phyloP scores from a whole-genome alignment of 1,139 yeast species.

The Zygosaccharomyces sapae region DNA sequence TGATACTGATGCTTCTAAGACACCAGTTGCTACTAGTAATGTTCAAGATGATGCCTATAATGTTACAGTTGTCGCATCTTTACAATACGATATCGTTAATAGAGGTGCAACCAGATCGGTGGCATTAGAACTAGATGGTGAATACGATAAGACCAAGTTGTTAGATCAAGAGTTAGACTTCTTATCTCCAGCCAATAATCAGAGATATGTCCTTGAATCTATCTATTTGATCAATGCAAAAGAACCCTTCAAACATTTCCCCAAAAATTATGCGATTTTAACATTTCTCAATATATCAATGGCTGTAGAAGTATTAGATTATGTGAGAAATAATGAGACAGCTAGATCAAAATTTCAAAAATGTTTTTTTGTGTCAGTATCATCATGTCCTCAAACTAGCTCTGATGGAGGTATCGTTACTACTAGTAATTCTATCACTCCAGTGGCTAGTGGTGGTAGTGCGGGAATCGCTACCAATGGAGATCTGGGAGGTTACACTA shows the following conservation, averaged over 20 bases:
- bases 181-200: constrained; percentile 16
- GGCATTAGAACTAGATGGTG: constrained; percentile 23
- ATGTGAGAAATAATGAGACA: constrained; percentile 47
- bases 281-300: constrained; percentile 77
- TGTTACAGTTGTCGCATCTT: constrained; percentile 40
- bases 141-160: constrained; percentile 19
- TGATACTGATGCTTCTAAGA: constrained; percentile 32
- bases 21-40: constrained; percentile 44
- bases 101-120: constrained; percentile 33
- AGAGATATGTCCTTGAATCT: constrained; percentile 67
- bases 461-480: not conserved
- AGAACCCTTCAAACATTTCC: constrained; percentile 16
- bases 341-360: constrained; percentile 46
- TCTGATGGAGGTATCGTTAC: not conserved
- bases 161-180: constrained; percentile 53
- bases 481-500: constrained; percentile 5
- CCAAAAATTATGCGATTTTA: constrained; percentile 64
- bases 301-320: constrained; percentile 77
- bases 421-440: not conserved
- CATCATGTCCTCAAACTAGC: constrained; percentile 3
- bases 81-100: constrained; percentile 21
- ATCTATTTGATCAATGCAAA: constrained; percentile 55
- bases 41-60: constrained; percentile 79
- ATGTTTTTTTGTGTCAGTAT: constrained; percentile 53
- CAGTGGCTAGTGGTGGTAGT: constrained; percentile 1